Base-by-base conservation (phyloP, 768 basidiomycete genomes). In the Xerocomellus amylosporus region DNA sequence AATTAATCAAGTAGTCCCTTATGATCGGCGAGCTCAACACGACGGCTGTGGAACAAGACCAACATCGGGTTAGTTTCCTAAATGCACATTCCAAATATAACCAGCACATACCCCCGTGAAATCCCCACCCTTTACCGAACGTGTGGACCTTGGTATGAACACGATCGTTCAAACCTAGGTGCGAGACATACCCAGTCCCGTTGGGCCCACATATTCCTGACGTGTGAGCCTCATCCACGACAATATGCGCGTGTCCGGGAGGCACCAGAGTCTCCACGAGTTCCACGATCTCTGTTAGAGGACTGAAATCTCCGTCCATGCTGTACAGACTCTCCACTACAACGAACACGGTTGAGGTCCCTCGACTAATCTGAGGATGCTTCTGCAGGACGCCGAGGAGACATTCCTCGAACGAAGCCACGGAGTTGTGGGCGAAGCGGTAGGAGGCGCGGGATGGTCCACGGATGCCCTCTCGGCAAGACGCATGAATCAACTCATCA, bases 171-270 rank as follows among this genome's bases (percentile, higher is more conserved):
- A 81, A 64, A 0, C 76, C 77, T 6, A 82, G 67, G 19, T 68
- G 58, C 36, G 70, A 64, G 9, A 76, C 73, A 33, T 56, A 60
- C 0, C 82, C 83, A 19, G 75, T 61, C 1, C 83, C 82, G 6
- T 72, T 54, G 0, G 66, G 60, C 0, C 83, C 83, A 59, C 75
- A 80, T 17, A 81, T 60, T 0, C 80, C 82, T 0, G 78, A 81
- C 6, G 82, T 75, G 57, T 85, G 83, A 0, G 81, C 82, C 64
- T 81, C 82, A 54, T 84, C 83, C 10, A 83, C 71, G 6, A 83
- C 65, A 39, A 85, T 67, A 65, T 75, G 75, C 37, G 65, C 72
- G 45, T 67, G 70, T 6, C 68, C 71, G 15, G 52, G 42, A 6
- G 76, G 77, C 8, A 79, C 62, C 0, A 68, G 55, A 7, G 62